Evolutionary conservation across 371 early-diverging fungal species (phyloP).

Genomic region (Mucor piriformis): DNA sequence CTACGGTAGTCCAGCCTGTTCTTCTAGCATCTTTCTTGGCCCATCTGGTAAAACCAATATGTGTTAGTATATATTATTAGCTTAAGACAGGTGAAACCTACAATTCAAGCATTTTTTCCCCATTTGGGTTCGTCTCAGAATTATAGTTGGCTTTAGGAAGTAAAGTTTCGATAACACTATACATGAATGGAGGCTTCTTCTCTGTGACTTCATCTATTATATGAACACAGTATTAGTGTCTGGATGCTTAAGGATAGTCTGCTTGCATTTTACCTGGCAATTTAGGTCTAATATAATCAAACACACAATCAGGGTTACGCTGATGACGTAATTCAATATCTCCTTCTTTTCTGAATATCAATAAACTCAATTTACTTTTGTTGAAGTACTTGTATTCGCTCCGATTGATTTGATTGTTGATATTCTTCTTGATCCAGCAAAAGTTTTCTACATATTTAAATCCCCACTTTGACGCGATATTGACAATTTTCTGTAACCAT

Average conservation of each 20-base stretch:
- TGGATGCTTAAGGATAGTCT: no score
- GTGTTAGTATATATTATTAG: neutral
- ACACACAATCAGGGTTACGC: constrained; percentile 89
- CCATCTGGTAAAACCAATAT: constrained; percentile 43
- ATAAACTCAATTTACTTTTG: constrained; percentile 82
- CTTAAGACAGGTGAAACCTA: constrained; percentile 35
- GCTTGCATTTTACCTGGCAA: constrained; percentile 34
- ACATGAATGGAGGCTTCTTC: constrained; percentile 81
- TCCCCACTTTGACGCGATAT: constrained; percentile 77
- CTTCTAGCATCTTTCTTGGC: constrained; percentile 46
- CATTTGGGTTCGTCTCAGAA: constrained; percentile 62
- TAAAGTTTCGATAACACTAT: constrained; percentile 87
- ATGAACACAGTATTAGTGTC: neutral
- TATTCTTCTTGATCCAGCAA: constrained; percentile 86
- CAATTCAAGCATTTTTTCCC: constrained; percentile 72
- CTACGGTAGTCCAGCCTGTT: constrained; percentile 58
- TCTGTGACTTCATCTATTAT: constrained; percentile 64
- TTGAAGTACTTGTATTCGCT: constrained; percentile 72
- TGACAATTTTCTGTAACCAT: constrained; percentile 77
- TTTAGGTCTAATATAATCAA: constrained; percentile 86
- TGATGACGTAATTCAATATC: constrained; percentile 91
- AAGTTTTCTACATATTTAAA: constrained; percentile 95
- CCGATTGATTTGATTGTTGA: constrained; percentile 80
- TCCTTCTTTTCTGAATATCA: constrained; percentile 88
- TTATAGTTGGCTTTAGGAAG: constrained; percentile 78